Conservation (phyloP, 2,329 filamentous ascomycete species). For the Aureobasidium vineae region DNA sequence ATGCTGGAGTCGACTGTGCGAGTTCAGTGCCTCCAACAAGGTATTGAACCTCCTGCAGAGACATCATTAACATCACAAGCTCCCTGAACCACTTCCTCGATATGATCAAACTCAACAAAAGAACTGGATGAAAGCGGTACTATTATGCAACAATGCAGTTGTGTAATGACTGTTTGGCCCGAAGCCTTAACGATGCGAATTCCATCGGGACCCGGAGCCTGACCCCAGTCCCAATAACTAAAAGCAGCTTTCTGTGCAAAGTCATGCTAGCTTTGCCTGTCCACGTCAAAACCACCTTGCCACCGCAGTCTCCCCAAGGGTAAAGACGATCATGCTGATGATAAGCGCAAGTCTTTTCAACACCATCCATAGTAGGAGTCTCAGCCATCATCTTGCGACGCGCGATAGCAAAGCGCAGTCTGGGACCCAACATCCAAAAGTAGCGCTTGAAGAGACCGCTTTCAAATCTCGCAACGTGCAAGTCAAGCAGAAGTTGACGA, state of each 20-base stretch:
- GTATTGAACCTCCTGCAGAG: not conserved
- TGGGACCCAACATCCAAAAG: constrained; percentile 7
- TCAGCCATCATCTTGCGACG: not conserved
- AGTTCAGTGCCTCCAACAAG: too few species aligned
- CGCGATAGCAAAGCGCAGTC: not conserved
- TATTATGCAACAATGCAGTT: not conserved
- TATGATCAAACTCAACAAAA: not conserved
- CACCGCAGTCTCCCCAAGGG: not conserved
- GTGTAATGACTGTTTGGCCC: not conserved
- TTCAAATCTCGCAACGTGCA: constrained; percentile 4
- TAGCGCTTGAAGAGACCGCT: not conserved
- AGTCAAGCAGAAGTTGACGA: not conserved
- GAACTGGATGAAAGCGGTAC: too few species aligned
- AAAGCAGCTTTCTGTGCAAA: not conserved
- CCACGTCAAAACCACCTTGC: not conserved
- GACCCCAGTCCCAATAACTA: not conserved
- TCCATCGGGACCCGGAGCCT: not conserved
- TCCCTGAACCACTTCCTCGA: not conserved
- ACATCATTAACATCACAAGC: not conserved
- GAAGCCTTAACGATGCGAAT: not conserved
- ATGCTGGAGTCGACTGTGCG: not conserved
- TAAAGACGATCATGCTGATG: constrained; percentile 15
- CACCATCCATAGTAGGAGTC: not conserved
- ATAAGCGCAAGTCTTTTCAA: not conserved
- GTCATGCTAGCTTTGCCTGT: not conserved